Percentiles rank a stretch among this genome's conserved stretches.
These are phyloP conservation scores for Lignosus rhinocerotis DNA, from an alignment of 1,284 basidiomycete genomes.

Conservation along the genomic window DNA sequence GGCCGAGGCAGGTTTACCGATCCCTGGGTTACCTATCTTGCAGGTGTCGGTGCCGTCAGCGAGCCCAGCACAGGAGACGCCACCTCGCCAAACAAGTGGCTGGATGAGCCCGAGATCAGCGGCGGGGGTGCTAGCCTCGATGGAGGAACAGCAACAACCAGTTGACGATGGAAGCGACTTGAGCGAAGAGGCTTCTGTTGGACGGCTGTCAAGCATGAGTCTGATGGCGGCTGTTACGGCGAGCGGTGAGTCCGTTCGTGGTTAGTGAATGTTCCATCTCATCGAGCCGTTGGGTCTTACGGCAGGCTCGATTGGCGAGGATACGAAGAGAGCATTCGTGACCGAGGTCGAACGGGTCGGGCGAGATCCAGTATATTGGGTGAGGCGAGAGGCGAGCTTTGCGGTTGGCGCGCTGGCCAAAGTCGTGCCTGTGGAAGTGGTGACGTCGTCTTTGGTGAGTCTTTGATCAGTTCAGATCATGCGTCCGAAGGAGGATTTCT, in stretches of 20 bases:
- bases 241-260: slow-evolving; percentile 49
- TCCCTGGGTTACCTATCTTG: slow-evolving; percentile 5
- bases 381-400: slow-evolving; percentile 88
- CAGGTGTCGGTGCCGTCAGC: slow-evolving; percentile 8
- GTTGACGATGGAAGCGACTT: slow-evolving; percentile 36
- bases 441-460: slow-evolving; percentile 66
- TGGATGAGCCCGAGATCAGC: slow-evolving; percentile 17
- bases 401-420: slow-evolving; percentile 89
- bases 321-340: slow-evolving; percentile 71
- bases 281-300: slow-evolving; percentile 1
- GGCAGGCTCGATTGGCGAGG: slow-evolving; percentile 61
- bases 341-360: slow-evolving; percentile 80
- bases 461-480: not conserved
- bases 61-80: slow-evolving; percentile 9
- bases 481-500: not conserved
- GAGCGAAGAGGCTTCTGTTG: slow-evolving; percentile 78
- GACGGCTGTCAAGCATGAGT: slow-evolving; percentile 90
- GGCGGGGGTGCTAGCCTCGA: slow-evolving; percentile 2
- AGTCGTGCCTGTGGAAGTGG: slow-evolving; percentile 73
- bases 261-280: not conserved
- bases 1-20: slow-evolving; percentile 7
- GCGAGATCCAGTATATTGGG: slow-evolving; percentile 81
- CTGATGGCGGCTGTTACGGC: slow-evolving; percentile 86
- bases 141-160: slow-evolving; percentile 13
- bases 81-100: not conserved